Base-by-base conservation (phyloP, 257 asterid species). In the Fraxinus excelsior region DNA sequence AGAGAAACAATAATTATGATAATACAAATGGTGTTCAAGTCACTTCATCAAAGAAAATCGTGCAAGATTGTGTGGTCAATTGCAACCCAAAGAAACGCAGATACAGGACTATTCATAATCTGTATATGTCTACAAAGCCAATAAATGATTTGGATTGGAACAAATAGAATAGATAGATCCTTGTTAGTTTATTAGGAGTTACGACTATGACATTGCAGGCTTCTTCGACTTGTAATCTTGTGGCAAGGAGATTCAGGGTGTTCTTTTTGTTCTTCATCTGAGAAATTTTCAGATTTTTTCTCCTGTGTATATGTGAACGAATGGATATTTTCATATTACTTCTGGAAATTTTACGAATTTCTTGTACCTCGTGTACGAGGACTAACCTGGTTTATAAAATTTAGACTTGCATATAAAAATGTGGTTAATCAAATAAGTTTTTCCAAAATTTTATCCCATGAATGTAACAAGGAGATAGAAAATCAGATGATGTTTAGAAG, bases 101-200 rank as follows among this genome's bases (percentile, higher is more conserved):
- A 85, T 85, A 82, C 53, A 66, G 85, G 46, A 82, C 80, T 19
- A 75, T 85, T 68, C n/a, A 80, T 53, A 75, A 70, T 72, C 79
- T 85, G 4, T 85, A 85, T 72, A 77, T 78, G 83, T 76, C 69
- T 26, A 85, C 89, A 18, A 78, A 80, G 72, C 89, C 86, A 5
- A 21, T 80, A 2, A 13, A 72, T 46, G 67, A 67, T 68, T 35
- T 58, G 46, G 70, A 71, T 2, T 26, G 78, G 14, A 80, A 80
- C 0, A 51, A 73, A 8, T 76, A 58, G 66, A 42, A n/a, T 53
- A 5, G 2, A 1, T 53, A 5, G 2, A 14, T 19, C 60, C 2
- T 18, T 19, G 7, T 14, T 18, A 4, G n/a, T 53, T 53, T 6
- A 53, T 5, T 53, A 53, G 3, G 64, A 4, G 64, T 14, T 18